phyloP scores from a whole-genome alignment of 768 basidiomycete genomes.

The Aureoboletus auriporus region DNA sequence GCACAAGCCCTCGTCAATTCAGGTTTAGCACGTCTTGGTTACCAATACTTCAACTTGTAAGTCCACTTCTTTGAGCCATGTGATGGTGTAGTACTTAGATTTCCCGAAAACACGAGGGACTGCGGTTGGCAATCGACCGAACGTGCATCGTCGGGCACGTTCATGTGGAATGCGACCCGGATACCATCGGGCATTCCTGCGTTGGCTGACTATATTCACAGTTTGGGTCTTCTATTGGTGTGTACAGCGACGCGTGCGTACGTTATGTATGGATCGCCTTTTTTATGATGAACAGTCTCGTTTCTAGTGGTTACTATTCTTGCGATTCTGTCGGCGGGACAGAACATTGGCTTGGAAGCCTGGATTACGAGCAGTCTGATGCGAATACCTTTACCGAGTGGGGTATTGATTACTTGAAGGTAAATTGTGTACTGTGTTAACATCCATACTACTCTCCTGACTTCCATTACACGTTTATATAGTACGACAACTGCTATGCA shows the following conservation, averaged over 20 bases:
- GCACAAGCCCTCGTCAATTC: constrained; percentile 2
- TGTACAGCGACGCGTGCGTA: constrained; percentile 14
- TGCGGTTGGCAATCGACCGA: constrained; percentile 10
- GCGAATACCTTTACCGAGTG: constrained; percentile 4
- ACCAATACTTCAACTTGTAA: constrained; percentile 9
- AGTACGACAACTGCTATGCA: constrained; percentile 13
- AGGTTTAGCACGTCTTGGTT: constrained; percentile 4
- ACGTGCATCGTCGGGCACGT: constrained; percentile 1
- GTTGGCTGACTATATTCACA: constrained; percentile 7
- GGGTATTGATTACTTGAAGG: constrained; percentile 13
- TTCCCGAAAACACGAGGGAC: neutral
- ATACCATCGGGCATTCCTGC: constrained; percentile 13
- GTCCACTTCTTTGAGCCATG: neutral
- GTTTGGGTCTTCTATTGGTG: constrained; percentile 8
- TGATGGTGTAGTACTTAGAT: neutral
- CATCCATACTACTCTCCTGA: neutral
- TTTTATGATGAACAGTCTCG: neutral
- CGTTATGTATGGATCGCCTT: neutral
- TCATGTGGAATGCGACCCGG: constrained; percentile 8
- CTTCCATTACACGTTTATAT: neutral
- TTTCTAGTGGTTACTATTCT: constrained; percentile 6
- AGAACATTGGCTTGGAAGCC: constrained; percentile 5
- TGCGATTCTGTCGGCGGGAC: constrained; percentile 2
- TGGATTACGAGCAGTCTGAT: constrained; percentile 6
- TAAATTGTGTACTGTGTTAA: neutral